These are phyloP conservation scores for Trypanosoma theileri DNA, from an alignment of 208 protist species.

Conservation along the genomic window DNA sequence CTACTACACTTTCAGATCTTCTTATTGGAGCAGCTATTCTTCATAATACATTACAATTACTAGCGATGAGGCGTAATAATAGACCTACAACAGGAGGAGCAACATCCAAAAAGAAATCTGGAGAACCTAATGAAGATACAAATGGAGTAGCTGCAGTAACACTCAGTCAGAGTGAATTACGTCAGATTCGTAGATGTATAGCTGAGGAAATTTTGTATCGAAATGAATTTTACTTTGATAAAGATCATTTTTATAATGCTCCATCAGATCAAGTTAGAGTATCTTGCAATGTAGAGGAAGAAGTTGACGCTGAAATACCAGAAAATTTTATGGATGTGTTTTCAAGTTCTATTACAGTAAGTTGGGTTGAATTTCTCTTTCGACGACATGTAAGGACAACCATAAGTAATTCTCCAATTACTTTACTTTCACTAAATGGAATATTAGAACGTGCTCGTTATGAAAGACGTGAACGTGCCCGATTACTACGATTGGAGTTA, in stretches of 20 bases:
- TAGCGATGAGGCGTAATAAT: neutral
- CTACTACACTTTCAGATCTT: slow-evolving; percentile 40
- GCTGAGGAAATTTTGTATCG: slow-evolving; percentile 35
- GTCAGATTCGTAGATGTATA: slow-evolving; percentile 33
- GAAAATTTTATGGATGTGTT: neutral
- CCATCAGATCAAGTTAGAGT: neutral
- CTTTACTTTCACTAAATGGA: slow-evolving; percentile 53
- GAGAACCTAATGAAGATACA: neutral
- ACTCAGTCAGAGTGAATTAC: slow-evolving; percentile 18
- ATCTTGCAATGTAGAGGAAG: slow-evolving; percentile 14
- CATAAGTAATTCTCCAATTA: slow-evolving; percentile 52
- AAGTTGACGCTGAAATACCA: slow-evolving; percentile 20
- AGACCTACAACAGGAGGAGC: neutral
- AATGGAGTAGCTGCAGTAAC: neutral
- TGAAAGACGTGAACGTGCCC: slow-evolving; percentile 49
- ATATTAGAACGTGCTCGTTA: slow-evolving; percentile 65
- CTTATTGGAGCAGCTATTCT: slow-evolving; percentile 57
- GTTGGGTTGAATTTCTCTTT: slow-evolving; percentile 78
- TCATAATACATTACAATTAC: slow-evolving; percentile 49
- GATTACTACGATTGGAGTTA: slow-evolving; percentile 14
- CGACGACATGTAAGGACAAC: slow-evolving; percentile 56
- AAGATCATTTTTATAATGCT: neutral
- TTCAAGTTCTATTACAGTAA: slow-evolving; percentile 31
- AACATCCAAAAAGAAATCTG: neutral
- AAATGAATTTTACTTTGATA: slow-evolving; percentile 2